These are phyloP conservation scores for Talaromyces sp. DNA, from an alignment of 2,329 filamentous ascomycete species.

Conservation along the genomic window DNA sequence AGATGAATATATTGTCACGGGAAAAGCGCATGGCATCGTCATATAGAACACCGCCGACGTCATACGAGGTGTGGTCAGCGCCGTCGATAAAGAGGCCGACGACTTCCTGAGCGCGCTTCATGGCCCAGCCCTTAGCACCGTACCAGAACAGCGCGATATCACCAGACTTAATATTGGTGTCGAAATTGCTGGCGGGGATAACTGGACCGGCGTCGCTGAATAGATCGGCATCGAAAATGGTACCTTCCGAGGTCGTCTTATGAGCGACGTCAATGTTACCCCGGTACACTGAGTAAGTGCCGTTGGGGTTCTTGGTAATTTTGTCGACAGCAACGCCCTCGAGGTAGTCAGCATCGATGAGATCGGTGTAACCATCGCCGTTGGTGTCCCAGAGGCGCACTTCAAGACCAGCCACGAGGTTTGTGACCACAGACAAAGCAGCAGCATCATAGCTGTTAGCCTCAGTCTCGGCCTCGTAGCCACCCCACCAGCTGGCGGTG, in stretches of 20 bases:
- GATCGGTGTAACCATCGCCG: neutral
- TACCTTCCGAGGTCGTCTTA: neutral
- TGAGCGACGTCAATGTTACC: neutral
- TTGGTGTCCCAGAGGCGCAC: neutral
- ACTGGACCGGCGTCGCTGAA: neutral
- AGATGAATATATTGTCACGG: neutral
- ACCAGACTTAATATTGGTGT: neutral
- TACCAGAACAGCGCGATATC: neutral
- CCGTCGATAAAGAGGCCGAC: neutral
- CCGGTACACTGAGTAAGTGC: neutral
- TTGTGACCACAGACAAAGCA: neutral
- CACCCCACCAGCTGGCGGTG: neutral
- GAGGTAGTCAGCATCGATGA: neutral
- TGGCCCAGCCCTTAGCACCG: neutral
- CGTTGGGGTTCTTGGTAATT: neutral
- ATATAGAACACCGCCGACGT: neutral
- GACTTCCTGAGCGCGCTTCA: conserved; percentile 1
- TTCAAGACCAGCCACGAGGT: neutral
- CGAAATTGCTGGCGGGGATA: neutral
- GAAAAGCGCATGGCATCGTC: neutral
- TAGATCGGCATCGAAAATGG: neutral
- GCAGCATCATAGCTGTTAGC: neutral
- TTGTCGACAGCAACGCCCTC: neutral
- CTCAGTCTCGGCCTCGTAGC: neutral
- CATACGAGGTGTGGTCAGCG: neutral